Conservation (phyloP, 805 yeast species). For the Barnettozyma siamensis region DNA sequence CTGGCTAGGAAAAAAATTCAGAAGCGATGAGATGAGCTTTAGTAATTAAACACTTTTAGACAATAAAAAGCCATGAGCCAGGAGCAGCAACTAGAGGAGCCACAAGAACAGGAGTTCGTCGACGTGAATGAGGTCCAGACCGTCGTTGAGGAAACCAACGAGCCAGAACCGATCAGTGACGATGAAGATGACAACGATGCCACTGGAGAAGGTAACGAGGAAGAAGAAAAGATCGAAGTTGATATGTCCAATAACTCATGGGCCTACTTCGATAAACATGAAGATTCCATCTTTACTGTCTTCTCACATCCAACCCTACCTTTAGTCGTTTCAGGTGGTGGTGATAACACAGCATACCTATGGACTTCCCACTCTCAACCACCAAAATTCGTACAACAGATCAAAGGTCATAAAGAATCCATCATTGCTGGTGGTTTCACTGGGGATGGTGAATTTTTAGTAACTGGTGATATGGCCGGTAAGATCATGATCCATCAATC, state of each 20-base stretch:
- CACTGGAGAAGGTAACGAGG: slow-evolving; percentile 31
- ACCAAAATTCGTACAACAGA: slow-evolving; percentile 69
- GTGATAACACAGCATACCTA: slow-evolving; percentile 80
- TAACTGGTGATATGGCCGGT: slow-evolving; percentile 96
- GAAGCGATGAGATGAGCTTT: slow-evolving; percentile 5
- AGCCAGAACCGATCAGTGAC: slow-evolving; percentile 26
- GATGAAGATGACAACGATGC: slow-evolving; percentile 26
- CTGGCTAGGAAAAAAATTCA: slow-evolving; percentile 1
- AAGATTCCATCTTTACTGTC: slow-evolving; percentile 81
- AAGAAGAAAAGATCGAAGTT: slow-evolving; percentile 56
- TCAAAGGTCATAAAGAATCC: slow-evolving; percentile 82
- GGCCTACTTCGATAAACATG: slow-evolving; percentile 83
- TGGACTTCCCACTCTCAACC: slow-evolving; percentile 93
- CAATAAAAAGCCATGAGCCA: background rate
- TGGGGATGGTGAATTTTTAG: slow-evolving; percentile 67
- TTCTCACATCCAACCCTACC: slow-evolving; percentile 82
- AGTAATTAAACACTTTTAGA: background rate
- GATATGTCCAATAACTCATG: slow-evolving; percentile 88
- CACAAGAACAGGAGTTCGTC: slow-evolving; percentile 31
- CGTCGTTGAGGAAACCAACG: slow-evolving; percentile 27
- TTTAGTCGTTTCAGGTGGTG: slow-evolving; percentile 88
- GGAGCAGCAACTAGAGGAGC: slow-evolving; percentile 5
- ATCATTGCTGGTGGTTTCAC: slow-evolving; percentile 83
- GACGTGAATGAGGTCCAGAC: slow-evolving; percentile 40
- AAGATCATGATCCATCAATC: slow-evolving; percentile 68